Conservation (phyloP, 768 basidiomycete genomes). For the Pholiota molesta region DNA sequence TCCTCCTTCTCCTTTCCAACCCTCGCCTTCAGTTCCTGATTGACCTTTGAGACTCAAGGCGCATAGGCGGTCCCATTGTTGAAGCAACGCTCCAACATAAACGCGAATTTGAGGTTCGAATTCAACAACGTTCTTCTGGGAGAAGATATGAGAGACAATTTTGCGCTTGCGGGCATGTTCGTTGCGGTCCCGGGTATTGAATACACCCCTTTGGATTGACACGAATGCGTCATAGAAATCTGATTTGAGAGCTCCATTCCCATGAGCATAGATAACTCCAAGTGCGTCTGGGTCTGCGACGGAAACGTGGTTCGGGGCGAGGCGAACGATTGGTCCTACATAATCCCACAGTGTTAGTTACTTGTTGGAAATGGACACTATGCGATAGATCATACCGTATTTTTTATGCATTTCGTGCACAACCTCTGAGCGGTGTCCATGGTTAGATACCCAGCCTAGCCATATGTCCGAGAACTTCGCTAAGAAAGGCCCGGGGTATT, state of each 20-base stretch:
- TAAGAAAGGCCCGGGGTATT: constrained; percentile 67
- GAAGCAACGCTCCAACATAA: constrained; percentile 61
- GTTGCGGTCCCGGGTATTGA: constrained; percentile 75
- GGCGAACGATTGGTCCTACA: constrained; percentile 65
- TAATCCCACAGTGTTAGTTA: neutral
- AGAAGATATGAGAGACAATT: constrained; percentile 85
- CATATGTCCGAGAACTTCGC: constrained; percentile 77
- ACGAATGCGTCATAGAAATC: constrained; percentile 83
- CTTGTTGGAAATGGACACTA: neutral
- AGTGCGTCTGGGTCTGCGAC: constrained; percentile 81
- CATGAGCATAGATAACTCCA: constrained; percentile 75
- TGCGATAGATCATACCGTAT: constrained; percentile 46
- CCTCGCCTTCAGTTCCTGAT: constrained; percentile 63
- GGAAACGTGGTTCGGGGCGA: constrained; percentile 79
- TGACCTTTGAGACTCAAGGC: constrained; percentile 56
- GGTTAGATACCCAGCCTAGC: constrained; percentile 64
- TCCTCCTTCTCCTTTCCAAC: constrained; percentile 63
- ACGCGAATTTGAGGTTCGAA: constrained; percentile 79
- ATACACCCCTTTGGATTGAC: constrained; percentile 70
- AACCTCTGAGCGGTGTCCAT: constrained; percentile 75
- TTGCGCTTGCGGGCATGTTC: constrained; percentile 92
- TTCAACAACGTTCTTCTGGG: constrained; percentile 81
- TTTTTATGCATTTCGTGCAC: constrained; percentile 75
- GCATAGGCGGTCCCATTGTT: constrained; percentile 77
- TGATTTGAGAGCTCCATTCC: constrained; percentile 81